These are phyloP conservation scores for Lodderomyces elongisporus DNA, from an alignment of 1,139 yeast genomes.

Conservation along the genomic window DNA sequence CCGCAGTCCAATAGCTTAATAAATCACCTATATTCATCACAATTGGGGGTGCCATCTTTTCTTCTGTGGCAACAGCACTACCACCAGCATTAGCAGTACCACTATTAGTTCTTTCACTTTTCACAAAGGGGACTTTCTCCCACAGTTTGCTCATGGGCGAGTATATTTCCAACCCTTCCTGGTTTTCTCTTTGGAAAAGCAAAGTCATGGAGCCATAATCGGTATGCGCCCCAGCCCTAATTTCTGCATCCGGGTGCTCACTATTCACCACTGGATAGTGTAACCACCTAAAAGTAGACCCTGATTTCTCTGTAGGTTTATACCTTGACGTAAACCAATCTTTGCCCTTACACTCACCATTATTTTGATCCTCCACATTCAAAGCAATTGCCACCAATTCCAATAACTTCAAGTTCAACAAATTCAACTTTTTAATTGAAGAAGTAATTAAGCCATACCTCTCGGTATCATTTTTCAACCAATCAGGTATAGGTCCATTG, in stretches of 20 bases:
- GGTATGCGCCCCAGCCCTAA: conserved; percentile 83
- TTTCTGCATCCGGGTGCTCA: conserved; percentile 48
- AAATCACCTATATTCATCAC: conserved; percentile 77
- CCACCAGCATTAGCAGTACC: too few species aligned
- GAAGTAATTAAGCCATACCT: conserved; percentile 28
- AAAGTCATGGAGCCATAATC: conserved; percentile 74
- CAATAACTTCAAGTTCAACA: conserved; percentile 38
- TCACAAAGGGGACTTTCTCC: conserved; percentile 59
- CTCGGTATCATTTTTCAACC: conserved; percentile 32
- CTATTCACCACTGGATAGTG: conserved; percentile 61
- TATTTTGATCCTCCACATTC: conserved; percentile 40
- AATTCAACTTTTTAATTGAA: conserved; percentile 38
- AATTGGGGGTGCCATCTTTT: conserved; percentile 36
- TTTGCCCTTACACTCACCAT: conserved; percentile 22
- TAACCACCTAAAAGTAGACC: conserved; percentile 62
- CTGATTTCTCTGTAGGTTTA: conserved; percentile 44
- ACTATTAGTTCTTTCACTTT: conserved; percentile 27
- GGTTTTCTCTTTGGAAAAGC: conserved; percentile 62
- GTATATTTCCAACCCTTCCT: conserved; percentile 68
- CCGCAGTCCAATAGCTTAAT: conserved; percentile 75
- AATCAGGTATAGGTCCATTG: conserved; percentile 34
- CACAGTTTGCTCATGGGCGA: conserved; percentile 51
- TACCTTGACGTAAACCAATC: conserved; percentile 65
- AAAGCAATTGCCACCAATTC: conserved; percentile 56
- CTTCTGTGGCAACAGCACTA: too few species aligned